A percentile compares a stretch with the other conserved stretches of the same genome.
Conservation (phyloP, 1,139 yeast species). For the Kazachstania sp. region DNA sequence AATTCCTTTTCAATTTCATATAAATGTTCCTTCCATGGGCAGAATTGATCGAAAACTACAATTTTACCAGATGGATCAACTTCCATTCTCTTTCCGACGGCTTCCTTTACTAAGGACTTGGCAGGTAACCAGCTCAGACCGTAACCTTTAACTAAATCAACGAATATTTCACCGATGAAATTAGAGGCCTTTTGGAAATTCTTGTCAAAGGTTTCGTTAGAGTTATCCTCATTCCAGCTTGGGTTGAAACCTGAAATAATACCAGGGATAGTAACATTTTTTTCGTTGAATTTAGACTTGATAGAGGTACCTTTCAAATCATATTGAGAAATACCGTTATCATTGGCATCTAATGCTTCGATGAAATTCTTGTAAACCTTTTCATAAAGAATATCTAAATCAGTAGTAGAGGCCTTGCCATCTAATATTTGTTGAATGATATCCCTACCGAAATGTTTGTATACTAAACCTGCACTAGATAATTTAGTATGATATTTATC, state of each 20-base stretch:
- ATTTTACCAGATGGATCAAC: conserved; percentile 63
- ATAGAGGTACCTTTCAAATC: conserved; percentile 36
- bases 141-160: conserved; percentile 55
- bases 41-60: conserved; percentile 59
- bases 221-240: conserved; percentile 60
- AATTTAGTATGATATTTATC: conserved; percentile 60
- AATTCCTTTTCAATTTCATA: conserved; percentile 63
- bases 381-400: conserved; percentile 56
- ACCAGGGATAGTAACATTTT: conserved; percentile 68
- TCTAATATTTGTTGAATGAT: conserved; percentile 46
- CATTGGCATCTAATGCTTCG: conserved; percentile 93
- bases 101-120: conserved; percentile 61
- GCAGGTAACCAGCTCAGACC: conserved; percentile 94
- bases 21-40: conserved; percentile 94
- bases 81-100: conserved; percentile 48
- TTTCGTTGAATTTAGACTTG: conserved; percentile 44
- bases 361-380: conserved; percentile 77
- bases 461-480: conserved; percentile 88
- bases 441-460: conserved; percentile 85
- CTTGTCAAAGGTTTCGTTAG: conserved; percentile 58
- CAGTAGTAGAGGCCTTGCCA: conserved; percentile 32
- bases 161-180: conserved; percentile 76
- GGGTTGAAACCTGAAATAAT: conserved; percentile 77
- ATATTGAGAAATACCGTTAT: conserved; percentile 80
- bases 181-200: conserved; percentile 65